Conservation (phyloP, 257 asterid species). For the Nicotiana attenuata region DNA sequence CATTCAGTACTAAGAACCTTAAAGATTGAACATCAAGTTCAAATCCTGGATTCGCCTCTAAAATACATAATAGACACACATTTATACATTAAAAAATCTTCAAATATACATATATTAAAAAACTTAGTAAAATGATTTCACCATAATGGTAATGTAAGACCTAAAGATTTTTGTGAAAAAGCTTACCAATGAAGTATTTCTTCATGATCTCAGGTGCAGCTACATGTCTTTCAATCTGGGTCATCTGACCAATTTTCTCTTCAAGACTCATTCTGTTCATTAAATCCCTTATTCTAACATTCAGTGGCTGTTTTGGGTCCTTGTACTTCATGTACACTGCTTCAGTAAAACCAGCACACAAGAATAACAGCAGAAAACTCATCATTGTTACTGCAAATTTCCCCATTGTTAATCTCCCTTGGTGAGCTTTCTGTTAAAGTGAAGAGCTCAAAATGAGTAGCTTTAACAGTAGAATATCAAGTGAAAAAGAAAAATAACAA, state of each 20-base stretch:
- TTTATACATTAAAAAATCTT: not conserved
- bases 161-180: not conserved
- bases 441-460: not conserved
- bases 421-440: not conserved
- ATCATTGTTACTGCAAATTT: constrained; percentile 2
- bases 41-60: too few relatives aligned
- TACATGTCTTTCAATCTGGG: constrained; percentile 20
- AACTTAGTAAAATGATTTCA: not conserved
- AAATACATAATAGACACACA: not conserved
- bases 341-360: not conserved
- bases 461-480: not conserved
- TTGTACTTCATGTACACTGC: constrained; percentile 19
- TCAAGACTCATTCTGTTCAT: constrained; percentile 22
- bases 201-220: constrained; percentile 18
- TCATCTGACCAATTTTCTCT: constrained; percentile 28
- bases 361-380: not conserved
- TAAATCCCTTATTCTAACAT: constrained; percentile 18
- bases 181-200: constrained; percentile 15
- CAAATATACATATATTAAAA: not conserved
- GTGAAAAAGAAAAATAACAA: too few relatives aligned
- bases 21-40: too few relatives aligned
- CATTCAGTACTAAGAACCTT: too few relatives aligned
- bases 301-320: constrained; percentile 20
- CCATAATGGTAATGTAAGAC: not conserved
- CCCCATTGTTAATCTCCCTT: constrained; percentile 2